Conservation (phyloP, 164 flowering plant species). For the Macadamia tetraphylla region DNA sequence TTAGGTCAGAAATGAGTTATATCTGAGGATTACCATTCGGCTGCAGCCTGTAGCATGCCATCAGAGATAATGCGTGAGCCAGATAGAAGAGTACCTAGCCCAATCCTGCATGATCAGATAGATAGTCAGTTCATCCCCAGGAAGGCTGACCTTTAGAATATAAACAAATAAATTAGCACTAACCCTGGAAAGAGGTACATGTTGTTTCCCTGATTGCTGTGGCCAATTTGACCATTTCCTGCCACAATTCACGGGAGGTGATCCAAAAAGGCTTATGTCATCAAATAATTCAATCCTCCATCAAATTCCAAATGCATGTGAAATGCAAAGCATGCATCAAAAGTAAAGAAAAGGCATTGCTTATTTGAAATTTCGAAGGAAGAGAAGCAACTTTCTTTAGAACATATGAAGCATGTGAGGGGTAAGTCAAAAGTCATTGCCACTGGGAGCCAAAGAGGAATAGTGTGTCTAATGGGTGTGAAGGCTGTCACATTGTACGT, state of each 20-base stretch:
- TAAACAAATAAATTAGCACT: conserved; percentile 20
- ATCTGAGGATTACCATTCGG: conserved; percentile 61
- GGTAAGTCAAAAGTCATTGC: no score
- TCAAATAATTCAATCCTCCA: not conserved
- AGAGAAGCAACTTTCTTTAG: no score
- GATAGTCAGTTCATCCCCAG: not conserved
- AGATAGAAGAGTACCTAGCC: conserved; percentile 91
- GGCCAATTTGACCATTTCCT: conserved; percentile 88
- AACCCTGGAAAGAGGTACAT: conserved; percentile 99
- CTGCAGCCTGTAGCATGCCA: conserved; percentile 98
- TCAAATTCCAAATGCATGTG: no score
- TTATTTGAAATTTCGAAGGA: no score
- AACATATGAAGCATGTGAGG: no score
- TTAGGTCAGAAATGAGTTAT: not conserved
- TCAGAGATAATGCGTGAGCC: conserved; percentile 85
- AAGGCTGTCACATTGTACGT: no score
- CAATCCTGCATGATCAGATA: conserved; percentile 57
- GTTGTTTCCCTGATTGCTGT: conserved; percentile 96
- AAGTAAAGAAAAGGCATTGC: no score
- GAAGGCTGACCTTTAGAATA: no score
- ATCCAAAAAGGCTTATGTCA: no score
- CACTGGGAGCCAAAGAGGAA: no score
- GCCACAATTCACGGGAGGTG: conserved; percentile 8
- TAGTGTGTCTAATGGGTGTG: no score
- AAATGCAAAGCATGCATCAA: no score